These are phyloP conservation scores for Prototheca wickerhamii DNA, from an alignment of 163 green algal species.

Conservation along the genomic window DNA sequence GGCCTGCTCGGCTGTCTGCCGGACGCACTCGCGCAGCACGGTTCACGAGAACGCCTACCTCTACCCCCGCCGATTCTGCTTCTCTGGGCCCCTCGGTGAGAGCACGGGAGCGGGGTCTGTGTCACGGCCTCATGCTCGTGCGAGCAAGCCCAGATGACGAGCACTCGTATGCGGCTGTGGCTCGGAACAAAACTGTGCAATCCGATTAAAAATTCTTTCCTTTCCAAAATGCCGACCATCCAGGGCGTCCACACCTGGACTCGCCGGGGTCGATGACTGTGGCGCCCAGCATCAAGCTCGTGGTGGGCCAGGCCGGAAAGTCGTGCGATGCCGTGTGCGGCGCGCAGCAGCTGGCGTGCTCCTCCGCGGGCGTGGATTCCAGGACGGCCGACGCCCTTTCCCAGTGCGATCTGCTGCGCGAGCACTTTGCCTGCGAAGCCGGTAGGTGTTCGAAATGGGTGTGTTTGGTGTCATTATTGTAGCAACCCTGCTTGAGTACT, in stretches of 20 bases:
- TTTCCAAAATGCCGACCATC: too few relatives aligned
- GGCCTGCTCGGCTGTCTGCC: constrained; percentile 66
- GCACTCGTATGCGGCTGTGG: too few relatives aligned
- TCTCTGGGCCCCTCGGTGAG: constrained; percentile 46
- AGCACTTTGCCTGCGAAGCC: constrained; percentile 53
- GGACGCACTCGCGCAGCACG: constrained; percentile 65
- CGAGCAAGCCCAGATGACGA: too few relatives aligned
- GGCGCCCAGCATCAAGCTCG: too few relatives aligned
- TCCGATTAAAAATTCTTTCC: too few relatives aligned
- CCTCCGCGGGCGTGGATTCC: constrained; percentile 2
- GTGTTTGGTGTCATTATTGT: not conserved
- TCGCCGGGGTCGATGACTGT: too few relatives aligned
- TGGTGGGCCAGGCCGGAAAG: constrained; percentile 25
- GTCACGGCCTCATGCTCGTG: too few relatives aligned
- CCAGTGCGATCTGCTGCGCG: constrained; percentile 61
- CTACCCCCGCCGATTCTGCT: constrained; percentile 60
- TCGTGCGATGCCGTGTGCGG: constrained; percentile 43
- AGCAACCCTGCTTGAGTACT: too few relatives aligned
- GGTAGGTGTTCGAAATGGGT: constrained; percentile 34
- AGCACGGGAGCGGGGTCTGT: constrained; percentile 22
- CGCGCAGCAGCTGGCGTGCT: too few relatives aligned
- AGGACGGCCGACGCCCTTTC: constrained; percentile 44
- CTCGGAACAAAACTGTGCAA: too few relatives aligned
- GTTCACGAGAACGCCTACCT: constrained; percentile 85
- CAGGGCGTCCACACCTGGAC: too few relatives aligned